These are phyloP conservation scores for Fagus crenata DNA, from an alignment of 306 rosid genomes.

Conservation along the genomic window DNA sequence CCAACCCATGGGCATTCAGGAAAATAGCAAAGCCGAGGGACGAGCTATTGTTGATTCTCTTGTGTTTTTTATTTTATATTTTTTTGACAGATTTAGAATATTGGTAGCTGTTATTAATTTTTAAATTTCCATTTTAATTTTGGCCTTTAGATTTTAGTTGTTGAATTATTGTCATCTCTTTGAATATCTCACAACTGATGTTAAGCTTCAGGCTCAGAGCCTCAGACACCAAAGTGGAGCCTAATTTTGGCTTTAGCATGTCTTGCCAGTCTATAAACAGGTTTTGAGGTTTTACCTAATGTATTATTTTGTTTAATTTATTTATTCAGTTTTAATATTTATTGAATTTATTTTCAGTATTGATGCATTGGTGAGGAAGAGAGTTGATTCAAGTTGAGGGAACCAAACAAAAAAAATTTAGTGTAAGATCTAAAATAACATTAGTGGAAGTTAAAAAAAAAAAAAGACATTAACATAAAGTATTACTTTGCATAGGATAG, in stretches of 20 bases:
- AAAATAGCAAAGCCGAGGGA: constrained; percentile 20
- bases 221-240: constrained; percentile 3
- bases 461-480: no score
- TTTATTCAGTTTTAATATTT: background rate
- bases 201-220: constrained; percentile 15
- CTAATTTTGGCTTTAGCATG: background rate
- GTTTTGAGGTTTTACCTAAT: background rate
- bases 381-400: no score
- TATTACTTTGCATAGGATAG: no score
- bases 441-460: no score
- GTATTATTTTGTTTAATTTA: background rate
- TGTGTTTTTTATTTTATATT: background rate
- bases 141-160: constrained; percentile 11
- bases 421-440: no score
- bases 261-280: background rate
- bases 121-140: constrained; percentile 20
- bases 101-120: constrained; percentile 22
- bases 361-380: no score
- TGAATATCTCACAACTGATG: constrained; percentile 11
- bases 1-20: background rate
- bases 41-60: constrained; percentile 13
- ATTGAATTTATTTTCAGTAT: background rate
- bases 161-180: constrained; percentile 9
- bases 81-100: constrained; percentile 10
- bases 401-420: no score